Conservation (phyloP, 129 eudicot genomes). For the Helichrysum umbraculigerum region DNA sequence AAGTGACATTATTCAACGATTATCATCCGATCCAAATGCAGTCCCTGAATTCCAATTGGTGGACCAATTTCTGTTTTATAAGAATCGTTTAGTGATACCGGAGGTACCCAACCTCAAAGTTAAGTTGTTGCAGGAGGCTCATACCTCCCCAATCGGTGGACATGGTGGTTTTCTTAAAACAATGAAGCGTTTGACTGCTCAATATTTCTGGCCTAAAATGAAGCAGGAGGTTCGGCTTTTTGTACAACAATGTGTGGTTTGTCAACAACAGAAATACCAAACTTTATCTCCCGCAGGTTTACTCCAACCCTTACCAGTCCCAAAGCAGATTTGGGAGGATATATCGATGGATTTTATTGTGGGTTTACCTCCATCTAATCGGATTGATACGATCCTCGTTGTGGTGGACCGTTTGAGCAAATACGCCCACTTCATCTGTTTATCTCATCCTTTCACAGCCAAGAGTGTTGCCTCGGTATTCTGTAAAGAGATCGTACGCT, state of each 20-base stretch:
- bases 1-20: background rate
- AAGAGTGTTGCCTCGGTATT: background rate
- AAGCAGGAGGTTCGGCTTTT: background rate
- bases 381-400: too few relatives aligned
- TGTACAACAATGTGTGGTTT: slow-evolving; percentile 9
- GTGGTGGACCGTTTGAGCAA: too few relatives aligned
- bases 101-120: too few relatives aligned
- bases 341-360: too few relatives aligned
- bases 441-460: background rate
- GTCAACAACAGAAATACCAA: background rate
- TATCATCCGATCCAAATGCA: background rate
- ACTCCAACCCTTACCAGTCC: too few relatives aligned
- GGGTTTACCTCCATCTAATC: too few relatives aligned
- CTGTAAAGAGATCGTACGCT: background rate
- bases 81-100: too few relatives aligned
- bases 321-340: too few relatives aligned
- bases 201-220: background rate
- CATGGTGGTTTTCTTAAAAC: slow-evolving; percentile 18
- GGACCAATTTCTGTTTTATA: background rate
- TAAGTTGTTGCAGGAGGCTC: too few relatives aligned
- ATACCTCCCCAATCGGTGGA: background rate
- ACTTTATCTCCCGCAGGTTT: too few relatives aligned
- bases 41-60: background rate
- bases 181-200: background rate
- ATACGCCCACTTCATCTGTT: too few relatives aligned